These are phyloP conservation scores for Delonix regia DNA, from an alignment of 306 rosid genomes.

Conservation along the genomic window DNA sequence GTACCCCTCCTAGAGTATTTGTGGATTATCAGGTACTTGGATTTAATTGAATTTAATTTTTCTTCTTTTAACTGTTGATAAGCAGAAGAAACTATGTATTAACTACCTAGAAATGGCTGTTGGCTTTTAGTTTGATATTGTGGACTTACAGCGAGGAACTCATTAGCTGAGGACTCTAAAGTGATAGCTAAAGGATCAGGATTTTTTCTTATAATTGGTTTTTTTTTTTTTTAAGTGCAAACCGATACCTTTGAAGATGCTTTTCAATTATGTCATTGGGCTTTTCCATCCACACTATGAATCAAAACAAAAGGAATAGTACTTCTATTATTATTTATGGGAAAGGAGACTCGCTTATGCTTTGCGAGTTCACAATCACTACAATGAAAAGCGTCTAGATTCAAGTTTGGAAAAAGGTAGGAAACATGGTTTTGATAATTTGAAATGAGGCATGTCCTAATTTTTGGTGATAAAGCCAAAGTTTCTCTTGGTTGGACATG, in stretches of 20 bases:
- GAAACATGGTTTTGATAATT: too few relatives aligned
- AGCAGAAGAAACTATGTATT: conserved; percentile 24
- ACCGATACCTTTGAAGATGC: neutral
- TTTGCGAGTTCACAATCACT: too few relatives aligned
- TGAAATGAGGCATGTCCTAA: too few relatives aligned
- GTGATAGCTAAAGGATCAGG: neutral
- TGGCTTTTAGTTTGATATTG: conserved; percentile 27
- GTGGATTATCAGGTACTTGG: conserved; percentile 89
- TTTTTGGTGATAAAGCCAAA: too few relatives aligned
- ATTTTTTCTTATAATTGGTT: conserved; percentile 11
- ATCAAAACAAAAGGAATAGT: too few relatives aligned
- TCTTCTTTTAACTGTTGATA: conserved; percentile 12
- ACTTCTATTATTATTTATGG: too few relatives aligned
- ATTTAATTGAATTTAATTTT: conserved; percentile 7
- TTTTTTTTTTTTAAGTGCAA: neutral
- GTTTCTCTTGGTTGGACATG: too few relatives aligned
- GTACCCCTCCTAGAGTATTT: conserved; percentile 96
- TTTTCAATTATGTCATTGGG: neutral
- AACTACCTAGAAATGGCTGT: conserved; percentile 13
- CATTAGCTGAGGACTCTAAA: conserved; percentile 2
- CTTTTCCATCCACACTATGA: neutral
- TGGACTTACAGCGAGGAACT: conserved; percentile 19
- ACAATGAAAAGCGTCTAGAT: too few relatives aligned
- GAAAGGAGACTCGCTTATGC: too few relatives aligned
- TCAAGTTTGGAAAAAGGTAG: too few relatives aligned